Base-by-base conservation (phyloP, 257 asterid species). In the Haberlea rhodopensis region DNA sequence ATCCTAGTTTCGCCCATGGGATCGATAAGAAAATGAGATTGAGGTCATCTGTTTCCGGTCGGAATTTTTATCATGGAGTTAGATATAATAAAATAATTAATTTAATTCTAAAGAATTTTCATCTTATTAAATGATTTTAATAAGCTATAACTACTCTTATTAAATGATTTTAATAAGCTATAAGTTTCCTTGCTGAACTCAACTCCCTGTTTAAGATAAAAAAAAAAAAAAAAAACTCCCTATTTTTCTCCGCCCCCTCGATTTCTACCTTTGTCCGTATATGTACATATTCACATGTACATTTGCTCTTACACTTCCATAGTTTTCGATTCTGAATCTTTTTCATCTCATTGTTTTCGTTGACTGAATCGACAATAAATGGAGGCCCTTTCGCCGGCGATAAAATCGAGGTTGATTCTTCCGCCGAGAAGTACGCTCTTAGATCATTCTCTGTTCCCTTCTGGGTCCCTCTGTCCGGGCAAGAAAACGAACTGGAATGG, bases 181-280 rank as follows among this genome's bases (percentile, higher is more conserved):
- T n/a, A n/a, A n/a, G n/a, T n/a, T n/a, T n/a, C n/a, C n/a, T n/a
- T n/a, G n/a, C n/a, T n/a, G n/a, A n/a, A n/a, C n/a, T n/a, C n/a
- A n/a, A n/a, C n/a, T n/a, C n/a, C n/a, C n/a, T n/a, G n/a, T n/a
- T n/a, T n/a, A n/a, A n/a, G n/a, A n/a, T n/a, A n/a, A 20, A 62
- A 43, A 54, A 43, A 54, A 74, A 66, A 77, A 62, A 28, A 66
- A 27, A 57, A 66, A 69, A 21, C 64, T 60, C 62, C 76, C 82
- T 83, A 75, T 73, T 73, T 69, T 73, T 82, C 86, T 82, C 95
- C 86, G 91, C 77, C 86, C 31, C 72, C 45, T 82, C 82, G 80
- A 74, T 75, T 79, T 62, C 60, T 55, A 55, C 59, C 61, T 45
- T 13, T 26, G 8, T 16, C 5, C 24, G 53, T 24, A 43, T 3